Conservation (phyloP, 2,329 filamentous ascomycete species). For the Botrytis squamosa region DNA sequence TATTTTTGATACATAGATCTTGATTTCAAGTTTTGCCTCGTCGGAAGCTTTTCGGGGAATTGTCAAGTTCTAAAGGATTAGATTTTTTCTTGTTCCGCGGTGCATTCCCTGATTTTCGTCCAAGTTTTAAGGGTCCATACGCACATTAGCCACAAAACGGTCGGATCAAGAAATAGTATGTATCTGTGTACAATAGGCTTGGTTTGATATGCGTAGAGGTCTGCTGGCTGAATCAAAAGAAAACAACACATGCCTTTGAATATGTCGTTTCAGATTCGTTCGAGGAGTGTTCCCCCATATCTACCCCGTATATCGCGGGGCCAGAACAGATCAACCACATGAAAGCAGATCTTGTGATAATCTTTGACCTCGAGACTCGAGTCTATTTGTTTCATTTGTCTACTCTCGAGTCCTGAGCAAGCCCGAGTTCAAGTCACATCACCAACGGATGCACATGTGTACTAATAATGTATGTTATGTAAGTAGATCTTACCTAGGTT, state of each 20-base stretch:
- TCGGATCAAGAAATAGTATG: neutral
- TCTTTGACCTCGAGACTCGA: constrained; percentile 2
- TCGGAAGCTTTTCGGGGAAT: constrained; percentile 13
- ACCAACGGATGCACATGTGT: neutral
- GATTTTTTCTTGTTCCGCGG: constrained; percentile 7
- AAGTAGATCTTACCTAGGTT: neutral
- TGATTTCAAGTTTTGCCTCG: neutral
- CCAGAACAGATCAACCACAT: neutral
- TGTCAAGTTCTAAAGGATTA: neutral
- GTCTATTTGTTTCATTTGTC: neutral
- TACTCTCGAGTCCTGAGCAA: neutral
- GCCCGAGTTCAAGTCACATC: constrained; percentile 10
- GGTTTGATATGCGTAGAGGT: neutral
- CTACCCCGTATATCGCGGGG: neutral
- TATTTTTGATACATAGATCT: neutral
- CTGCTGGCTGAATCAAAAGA: constrained; percentile 4
- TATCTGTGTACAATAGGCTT: neutral
- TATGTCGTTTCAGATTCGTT: constrained; percentile 7
- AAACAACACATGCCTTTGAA: constrained; percentile 8
- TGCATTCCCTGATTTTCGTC: neutral
- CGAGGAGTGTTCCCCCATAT: neutral
- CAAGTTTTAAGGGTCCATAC: neutral
- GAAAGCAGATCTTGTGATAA: constrained; percentile 15
- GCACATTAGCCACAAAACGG: neutral
- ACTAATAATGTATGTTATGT: neutral